phyloP scores from a whole-genome alignment of 148 eudicot species.

The Pharnaceum exiguum region DNA sequence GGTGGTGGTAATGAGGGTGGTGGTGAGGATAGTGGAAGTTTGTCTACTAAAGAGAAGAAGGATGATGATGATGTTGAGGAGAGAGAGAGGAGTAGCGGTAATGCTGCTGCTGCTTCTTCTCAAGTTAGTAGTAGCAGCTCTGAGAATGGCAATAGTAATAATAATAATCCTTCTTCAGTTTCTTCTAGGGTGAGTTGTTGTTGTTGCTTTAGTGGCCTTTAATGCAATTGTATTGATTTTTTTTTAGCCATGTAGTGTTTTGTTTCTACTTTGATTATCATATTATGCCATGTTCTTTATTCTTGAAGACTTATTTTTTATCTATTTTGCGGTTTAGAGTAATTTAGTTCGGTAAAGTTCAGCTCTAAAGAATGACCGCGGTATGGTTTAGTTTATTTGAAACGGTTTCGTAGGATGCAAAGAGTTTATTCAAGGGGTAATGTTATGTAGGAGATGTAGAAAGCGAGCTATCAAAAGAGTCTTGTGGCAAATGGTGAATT shows the following conservation, averaged over 20 bases:
- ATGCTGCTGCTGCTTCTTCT: constrained; percentile 19
- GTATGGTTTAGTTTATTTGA: too few species aligned
- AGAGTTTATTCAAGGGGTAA: too few species aligned
- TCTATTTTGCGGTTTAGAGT: too few species aligned
- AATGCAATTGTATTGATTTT: background rate
- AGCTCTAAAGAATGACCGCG: too few species aligned
- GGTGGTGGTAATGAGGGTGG: constrained; percentile 23
- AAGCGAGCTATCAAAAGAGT: too few species aligned
- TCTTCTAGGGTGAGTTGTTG: constrained; percentile 24
- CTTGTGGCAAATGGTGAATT: too few species aligned
- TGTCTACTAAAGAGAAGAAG: constrained; percentile 51
- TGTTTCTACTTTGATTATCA: too few species aligned
- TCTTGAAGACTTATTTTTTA: too few species aligned
- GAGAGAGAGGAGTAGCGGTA: background rate
- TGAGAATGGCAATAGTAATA: constrained; percentile 4
- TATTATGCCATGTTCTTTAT: too few species aligned
- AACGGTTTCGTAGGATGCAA: too few species aligned
- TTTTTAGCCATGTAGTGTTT: background rate
- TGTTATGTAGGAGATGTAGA: too few species aligned
- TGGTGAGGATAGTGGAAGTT: constrained; percentile 23
- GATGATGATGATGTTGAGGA: constrained; percentile 23
- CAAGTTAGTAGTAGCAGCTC: constrained; percentile 18
- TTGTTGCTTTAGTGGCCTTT: background rate
- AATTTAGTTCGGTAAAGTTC: too few species aligned
- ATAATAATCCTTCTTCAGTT: background rate